These are phyloP conservation scores for Chrysanthemum seticuspe DNA, from an alignment of 129 eudicot species.

Conservation along the genomic window DNA sequence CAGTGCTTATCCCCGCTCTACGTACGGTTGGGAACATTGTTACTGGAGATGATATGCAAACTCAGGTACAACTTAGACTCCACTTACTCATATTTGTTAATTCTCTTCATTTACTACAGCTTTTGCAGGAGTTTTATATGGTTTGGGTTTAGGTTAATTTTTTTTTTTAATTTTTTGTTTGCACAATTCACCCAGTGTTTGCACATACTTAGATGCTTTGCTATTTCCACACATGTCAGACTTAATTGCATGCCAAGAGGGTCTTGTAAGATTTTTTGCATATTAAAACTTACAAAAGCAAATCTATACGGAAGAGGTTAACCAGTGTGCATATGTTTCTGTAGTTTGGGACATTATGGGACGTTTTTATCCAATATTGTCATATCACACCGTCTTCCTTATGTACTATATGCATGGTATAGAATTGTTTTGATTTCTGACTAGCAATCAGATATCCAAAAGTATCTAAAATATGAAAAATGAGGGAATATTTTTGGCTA, in stretches of 20 bases:
- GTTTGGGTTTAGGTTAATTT: not conserved
- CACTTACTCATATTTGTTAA: not conserved
- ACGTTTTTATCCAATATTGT: too few species aligned
- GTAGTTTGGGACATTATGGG: too few species aligned
- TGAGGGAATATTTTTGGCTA: too few species aligned
- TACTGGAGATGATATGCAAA: constrained; percentile 79
- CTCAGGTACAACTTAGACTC: constrained; percentile 50
- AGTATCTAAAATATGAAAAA: too few species aligned
- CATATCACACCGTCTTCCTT: too few species aligned
- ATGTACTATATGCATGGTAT: too few species aligned
- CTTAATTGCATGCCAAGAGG: not conserved
- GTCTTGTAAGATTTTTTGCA: too few species aligned
- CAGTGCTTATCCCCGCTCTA: constrained; percentile 74
- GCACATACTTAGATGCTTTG: not conserved
- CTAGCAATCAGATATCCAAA: too few species aligned
- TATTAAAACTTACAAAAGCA: too few species aligned
- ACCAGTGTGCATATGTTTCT: too few species aligned
- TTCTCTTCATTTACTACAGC: not conserved
- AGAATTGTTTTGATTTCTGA: too few species aligned
- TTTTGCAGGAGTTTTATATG: not conserved
- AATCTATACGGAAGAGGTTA: too few species aligned
- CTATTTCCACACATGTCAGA: not conserved
- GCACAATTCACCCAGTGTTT: not conserved
- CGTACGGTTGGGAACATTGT: constrained; percentile 82
- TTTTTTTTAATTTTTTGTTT: not conserved